Conservation (phyloP, 1,139 yeast species). For the Geotrichum macrosporum region DNA sequence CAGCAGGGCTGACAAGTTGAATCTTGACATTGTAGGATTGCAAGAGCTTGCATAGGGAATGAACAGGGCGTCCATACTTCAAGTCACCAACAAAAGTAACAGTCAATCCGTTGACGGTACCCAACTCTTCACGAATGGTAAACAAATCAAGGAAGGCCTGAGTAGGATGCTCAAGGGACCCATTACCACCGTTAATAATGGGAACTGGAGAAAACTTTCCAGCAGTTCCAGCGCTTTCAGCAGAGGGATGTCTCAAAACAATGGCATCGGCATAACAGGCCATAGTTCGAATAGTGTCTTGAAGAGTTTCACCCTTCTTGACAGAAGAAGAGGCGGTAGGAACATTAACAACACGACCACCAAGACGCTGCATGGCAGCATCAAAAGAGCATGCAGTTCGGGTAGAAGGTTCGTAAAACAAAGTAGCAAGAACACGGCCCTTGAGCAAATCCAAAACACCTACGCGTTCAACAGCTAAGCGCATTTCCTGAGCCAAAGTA, state of each 20-base stretch:
- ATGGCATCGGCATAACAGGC: constrained; percentile 96
- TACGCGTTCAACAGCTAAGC: constrained; percentile 93
- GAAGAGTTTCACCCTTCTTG: constrained; percentile 96
- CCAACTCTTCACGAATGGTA: constrained; percentile 97
- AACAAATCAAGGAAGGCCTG: constrained; percentile 96
- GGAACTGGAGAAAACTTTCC: constrained; percentile 97
- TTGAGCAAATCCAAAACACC: constrained; percentile 87
- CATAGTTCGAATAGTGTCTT: constrained; percentile 91
- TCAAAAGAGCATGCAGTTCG: constrained; percentile 95
- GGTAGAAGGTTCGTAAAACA: constrained; percentile 98
- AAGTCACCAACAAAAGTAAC: constrained; percentile 99
- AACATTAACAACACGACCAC: constrained; percentile 93
- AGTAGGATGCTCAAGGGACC: constrained; percentile 96
- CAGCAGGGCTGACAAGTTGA: constrained; percentile 88
- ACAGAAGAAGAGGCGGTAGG: constrained; percentile 83
- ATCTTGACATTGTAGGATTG: constrained; percentile 90
- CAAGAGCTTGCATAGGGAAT: constrained; percentile 86
- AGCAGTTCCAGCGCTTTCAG: constrained; percentile 87
- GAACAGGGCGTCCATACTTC: constrained; percentile 97
- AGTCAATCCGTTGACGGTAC: constrained; percentile 96
- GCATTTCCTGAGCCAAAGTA: constrained; percentile 97
- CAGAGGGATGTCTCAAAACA: constrained; percentile 94
- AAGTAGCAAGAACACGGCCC: constrained; percentile 88
- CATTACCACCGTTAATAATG: constrained; percentile 96
- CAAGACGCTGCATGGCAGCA: constrained; percentile 99